These are phyloP conservation scores for Parasarocladium wereldwijsianum DNA, from an alignment of 2,329 filamentous ascomycete species.

Conservation along the genomic window DNA sequence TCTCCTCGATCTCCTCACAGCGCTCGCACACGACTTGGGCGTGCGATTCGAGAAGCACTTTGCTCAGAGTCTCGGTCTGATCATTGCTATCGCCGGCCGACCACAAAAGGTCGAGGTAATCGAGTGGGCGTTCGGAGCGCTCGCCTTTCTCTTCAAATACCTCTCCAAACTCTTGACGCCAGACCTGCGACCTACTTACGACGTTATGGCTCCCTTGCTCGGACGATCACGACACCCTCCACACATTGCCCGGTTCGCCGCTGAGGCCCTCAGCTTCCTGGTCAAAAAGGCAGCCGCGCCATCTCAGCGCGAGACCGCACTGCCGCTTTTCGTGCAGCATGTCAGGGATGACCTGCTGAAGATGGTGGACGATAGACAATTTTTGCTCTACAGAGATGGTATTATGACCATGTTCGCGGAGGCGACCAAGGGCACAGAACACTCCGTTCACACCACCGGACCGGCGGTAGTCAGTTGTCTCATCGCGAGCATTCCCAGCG, in stretches of 20 bases:
- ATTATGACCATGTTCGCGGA: slow-evolving; percentile 88
- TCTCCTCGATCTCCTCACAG: slow-evolving; percentile 72
- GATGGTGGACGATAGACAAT: slow-evolving; percentile 37
- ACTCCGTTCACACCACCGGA: slow-evolving; percentile 44
- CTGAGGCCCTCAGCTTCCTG: slow-evolving; percentile 88
- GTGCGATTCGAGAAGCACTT: slow-evolving; percentile 82
- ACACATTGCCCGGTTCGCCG: slow-evolving; percentile 83
- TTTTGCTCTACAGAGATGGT: slow-evolving; percentile 65
- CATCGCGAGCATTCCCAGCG: slow-evolving; percentile 32
- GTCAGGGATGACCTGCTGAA: slow-evolving; percentile 53
- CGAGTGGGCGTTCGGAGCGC: slow-evolving; percentile 89
- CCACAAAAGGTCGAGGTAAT: slow-evolving; percentile 76
- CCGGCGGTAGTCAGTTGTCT: slow-evolving; percentile 36
- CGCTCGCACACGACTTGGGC: slow-evolving; percentile 90
- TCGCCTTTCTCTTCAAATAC: slow-evolving; percentile 97
- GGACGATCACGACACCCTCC: slow-evolving; percentile 70
- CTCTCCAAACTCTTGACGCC: slow-evolving; percentile 75
- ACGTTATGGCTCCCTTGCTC: slow-evolving; percentile 69
- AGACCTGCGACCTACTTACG: slow-evolving; percentile 71
- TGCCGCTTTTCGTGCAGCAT: slow-evolving; percentile 57
- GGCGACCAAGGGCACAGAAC: slow-evolving; percentile 50
- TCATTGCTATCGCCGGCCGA: slow-evolving; percentile 64
- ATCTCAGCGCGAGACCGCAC: slow-evolving; percentile 58
- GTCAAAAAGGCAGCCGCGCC: slow-evolving; percentile 74
- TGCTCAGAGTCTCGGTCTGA: slow-evolving; percentile 54